phyloP scores from a whole-genome alignment of 768 basidiomycete genomes.

The Tylopilus vinaceipallidus region DNA sequence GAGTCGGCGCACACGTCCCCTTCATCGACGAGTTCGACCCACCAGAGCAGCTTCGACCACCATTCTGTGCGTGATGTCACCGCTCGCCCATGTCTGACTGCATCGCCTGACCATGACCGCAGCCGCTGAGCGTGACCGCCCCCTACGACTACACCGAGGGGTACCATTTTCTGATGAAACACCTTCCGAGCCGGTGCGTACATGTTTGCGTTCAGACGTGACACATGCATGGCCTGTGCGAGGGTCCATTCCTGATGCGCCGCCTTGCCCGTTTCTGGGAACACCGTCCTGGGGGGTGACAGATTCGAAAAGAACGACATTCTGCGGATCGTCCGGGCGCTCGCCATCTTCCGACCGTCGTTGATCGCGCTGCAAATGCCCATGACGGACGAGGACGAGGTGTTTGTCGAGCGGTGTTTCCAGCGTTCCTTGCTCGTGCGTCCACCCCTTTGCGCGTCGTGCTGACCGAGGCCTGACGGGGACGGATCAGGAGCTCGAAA shows the following conservation, averaged over 20 bases:
- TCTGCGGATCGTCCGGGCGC: slow-evolving; percentile 87
- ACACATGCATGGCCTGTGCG: slow-evolving; percentile 41
- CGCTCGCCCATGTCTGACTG: slow-evolving; percentile 18
- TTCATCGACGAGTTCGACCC: slow-evolving; percentile 42
- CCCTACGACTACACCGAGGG: slow-evolving; percentile 96
- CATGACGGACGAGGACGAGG: slow-evolving; percentile 90
- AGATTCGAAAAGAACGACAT: slow-evolving; percentile 98
- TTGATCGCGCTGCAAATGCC: slow-evolving; percentile 98
- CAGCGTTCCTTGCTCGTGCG: slow-evolving; percentile 87
- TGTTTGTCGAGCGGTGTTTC: slow-evolving; percentile 95
- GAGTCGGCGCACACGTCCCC: slow-evolving; percentile 38
- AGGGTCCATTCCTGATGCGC: slow-evolving; percentile 34
- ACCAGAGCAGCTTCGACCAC: slow-evolving; percentile 36
- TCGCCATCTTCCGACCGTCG: slow-evolving; percentile 95
- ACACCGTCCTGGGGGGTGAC: too few relatives aligned
- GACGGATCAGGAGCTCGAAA: slow-evolving; percentile 92
- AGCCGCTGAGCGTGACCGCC: slow-evolving; percentile 57
- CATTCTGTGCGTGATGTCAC: slow-evolving; percentile 29
- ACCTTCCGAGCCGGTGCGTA: slow-evolving; percentile 78
- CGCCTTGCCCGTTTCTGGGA: too few relatives aligned
- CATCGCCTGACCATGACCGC: slow-evolving; percentile 56
- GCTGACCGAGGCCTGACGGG: too few relatives aligned
- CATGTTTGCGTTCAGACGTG: slow-evolving; percentile 32
- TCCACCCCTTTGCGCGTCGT: not conserved
- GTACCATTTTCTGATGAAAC: slow-evolving; percentile 96